Percentiles rank a stretch among this genome's conserved stretches.
These are phyloP conservation scores for Juncus inflexus DNA, from an alignment of 176 grass and related monocot genomes.

Conservation along the genomic window DNA sequence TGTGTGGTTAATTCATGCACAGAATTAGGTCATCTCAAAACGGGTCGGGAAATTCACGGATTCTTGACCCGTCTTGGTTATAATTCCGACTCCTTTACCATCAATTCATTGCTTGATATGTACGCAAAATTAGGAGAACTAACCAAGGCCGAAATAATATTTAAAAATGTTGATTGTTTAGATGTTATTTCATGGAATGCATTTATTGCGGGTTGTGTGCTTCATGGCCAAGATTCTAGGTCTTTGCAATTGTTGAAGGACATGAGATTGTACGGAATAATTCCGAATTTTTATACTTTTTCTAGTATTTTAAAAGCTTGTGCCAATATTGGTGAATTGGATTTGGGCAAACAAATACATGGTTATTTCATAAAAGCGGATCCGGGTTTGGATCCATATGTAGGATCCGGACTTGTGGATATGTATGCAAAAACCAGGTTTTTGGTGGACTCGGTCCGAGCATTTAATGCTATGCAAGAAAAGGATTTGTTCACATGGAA, in stretches of 20 bases:
- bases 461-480: conserved; percentile 48
- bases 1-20: conserved; percentile 77
- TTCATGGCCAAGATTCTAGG: conserved; percentile 51
- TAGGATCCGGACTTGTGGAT: conserved; percentile 71
- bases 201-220: conserved; percentile 68
- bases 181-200: conserved; percentile 87
- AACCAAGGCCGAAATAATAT: conserved; percentile 38
- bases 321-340: conserved; percentile 40
- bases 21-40: conserved; percentile 36
- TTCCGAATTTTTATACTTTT: conserved; percentile 61
- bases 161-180: conserved; percentile 32
- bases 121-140: conserved; percentile 60
- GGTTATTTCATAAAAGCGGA: conserved; percentile 64
- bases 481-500: conserved; percentile 64
- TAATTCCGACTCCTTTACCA: conserved; percentile 47
- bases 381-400: conserved; percentile 50
- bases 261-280: conserved; percentile 54
- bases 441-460: conserved; percentile 50
- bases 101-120: conserved; percentile 71
- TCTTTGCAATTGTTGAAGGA: conserved; percentile 50
- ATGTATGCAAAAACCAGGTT: conserved; percentile 49
- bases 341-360: conserved; percentile 77
- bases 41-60: conserved; percentile 49
- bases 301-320: conserved; percentile 76
- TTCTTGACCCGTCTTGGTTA: conserved; percentile 50